Evolutionary conservation across 2,329 filamentous ascomycete genomes (phyloP).

Genomic region (Alternaria ventricosa): DNA sequence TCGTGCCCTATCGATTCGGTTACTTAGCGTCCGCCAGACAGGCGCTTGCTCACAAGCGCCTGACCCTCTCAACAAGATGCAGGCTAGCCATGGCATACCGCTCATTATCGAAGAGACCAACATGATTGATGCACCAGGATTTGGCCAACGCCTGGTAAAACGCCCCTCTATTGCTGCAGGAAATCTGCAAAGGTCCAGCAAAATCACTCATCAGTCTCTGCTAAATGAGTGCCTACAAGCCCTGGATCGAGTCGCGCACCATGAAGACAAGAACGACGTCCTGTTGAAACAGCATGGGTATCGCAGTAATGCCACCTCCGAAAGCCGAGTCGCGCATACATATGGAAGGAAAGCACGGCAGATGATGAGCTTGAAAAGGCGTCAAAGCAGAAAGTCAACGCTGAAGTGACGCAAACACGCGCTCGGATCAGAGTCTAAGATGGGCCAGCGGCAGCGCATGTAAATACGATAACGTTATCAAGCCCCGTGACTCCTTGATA

Average conservation of each 20-base stretch:
- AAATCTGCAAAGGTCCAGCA: not conserved
- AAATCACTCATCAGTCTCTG: not conserved
- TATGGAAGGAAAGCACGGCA: not conserved
- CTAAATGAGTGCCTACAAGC: not conserved
- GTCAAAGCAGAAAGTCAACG: not conserved
- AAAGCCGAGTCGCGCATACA: not conserved
- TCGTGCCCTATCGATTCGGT: too few relatives aligned
- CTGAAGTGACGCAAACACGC: not conserved
- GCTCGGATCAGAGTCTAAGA: not conserved
- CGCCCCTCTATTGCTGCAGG: not conserved
- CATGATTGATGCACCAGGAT: not conserved
- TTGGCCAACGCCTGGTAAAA: not conserved
- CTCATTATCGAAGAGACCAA: not conserved
- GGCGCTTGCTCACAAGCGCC: not conserved
- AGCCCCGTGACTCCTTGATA: not conserved
- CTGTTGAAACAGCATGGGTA: not conserved
- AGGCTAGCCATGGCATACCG: too few relatives aligned
- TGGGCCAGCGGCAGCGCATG: not conserved
- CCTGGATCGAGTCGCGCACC: not conserved
- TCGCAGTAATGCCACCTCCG: not conserved
- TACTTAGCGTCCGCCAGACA: not conserved
- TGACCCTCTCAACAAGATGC: not conserved
- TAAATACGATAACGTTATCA: not conserved
- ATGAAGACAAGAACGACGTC: not conserved
- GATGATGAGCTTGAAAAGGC: not conserved